A percentile compares a stretch with the other conserved stretches of the same genome.
Conservation (phyloP, 2,329 filamentous ascomycete genomes). For the Colletotrichum eleusines region DNA sequence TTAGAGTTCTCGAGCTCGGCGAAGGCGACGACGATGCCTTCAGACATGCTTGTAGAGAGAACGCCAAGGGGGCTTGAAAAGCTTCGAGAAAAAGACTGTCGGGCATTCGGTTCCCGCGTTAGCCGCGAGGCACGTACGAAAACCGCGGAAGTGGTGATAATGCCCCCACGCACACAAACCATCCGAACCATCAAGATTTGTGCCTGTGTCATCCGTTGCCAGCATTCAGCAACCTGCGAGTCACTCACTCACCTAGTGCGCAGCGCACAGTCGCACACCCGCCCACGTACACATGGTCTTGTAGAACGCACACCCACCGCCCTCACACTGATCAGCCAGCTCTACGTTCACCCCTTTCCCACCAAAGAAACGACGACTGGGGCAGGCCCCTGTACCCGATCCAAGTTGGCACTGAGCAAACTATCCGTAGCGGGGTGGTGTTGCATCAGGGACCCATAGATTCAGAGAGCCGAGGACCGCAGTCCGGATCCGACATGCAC, state of each 20-base stretch:
- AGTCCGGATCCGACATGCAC: conserved; percentile 32
- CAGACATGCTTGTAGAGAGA: background rate
- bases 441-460: conserved; percentile 29
- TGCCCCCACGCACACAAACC: conserved; percentile 11
- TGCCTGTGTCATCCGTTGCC: conserved; percentile 32
- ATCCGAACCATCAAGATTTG: conserved; percentile 32
- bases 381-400: conserved; percentile 26
- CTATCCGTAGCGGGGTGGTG: conserved; percentile 36
- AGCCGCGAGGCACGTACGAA: conserved; percentile 29
- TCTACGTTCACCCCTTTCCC: conserved; percentile 23
- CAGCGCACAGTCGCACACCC: background rate
- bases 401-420: conserved; percentile 33
- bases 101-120: conserved; percentile 6
- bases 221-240: conserved; percentile 33
- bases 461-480: conserved; percentile 20
- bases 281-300: conserved; percentile 12
- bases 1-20: conserved; percentile 23
- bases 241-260: conserved; percentile 9
- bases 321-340: background rate
- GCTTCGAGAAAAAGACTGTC: conserved; percentile 26
- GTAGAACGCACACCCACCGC: conserved; percentile 13
- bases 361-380: background rate
- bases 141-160: conserved; percentile 1
- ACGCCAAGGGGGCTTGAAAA: conserved; percentile 27
- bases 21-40: conserved; percentile 14